Evolutionary conservation across 176 grass and related monocot genomes (phyloP), one percentile per base, ranked within the genome.

Genomic region (Melocanna baccifera): DNA sequence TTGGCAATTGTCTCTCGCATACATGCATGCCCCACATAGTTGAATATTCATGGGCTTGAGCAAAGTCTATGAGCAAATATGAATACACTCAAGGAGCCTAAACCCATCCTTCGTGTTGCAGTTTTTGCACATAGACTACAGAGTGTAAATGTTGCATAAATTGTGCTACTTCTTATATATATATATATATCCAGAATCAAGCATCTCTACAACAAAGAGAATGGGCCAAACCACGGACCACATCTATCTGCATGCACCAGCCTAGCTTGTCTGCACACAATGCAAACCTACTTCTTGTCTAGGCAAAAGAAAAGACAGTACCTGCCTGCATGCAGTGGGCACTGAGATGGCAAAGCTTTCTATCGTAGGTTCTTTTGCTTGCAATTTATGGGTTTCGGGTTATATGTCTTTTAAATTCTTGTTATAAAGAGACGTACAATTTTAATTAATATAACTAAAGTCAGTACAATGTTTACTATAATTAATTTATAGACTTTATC

Each of bases 161-260:
- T 12, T 47, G 62, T 48, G 71, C 51, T 69, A 10, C 29, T 53
- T 65, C 45, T 28, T n/a, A n/a, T n/a, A n/a, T n/a, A n/a, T n/a
- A n/a, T n/a, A n/a, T n/a, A n/a, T n/a, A n/a, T 61, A 50, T 62
- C 52, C 52, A 76, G n/a, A 86, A 41, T 68, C 23, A 86, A 81
- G 46, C 46, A 43, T 45, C 30, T 77, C 62, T 77, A 14, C 87
- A 85, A 52, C 76, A 85, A 85, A 75, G 69, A 69, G 70, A 85
- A 81, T 69, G 62, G 81, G 52, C 23, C 70, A 89, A 70, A 76
- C 23, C 41, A 81, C 76, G 87, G 82, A 85, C 77, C 77, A 85
- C 82, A 78, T 25, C 66, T 78, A 7, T 19, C 29, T 30, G n/a
- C 85, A 45, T 20, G 58, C 25, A 30, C 73, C 64, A 23, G 19